Conservation (phyloP, 331 rosid genomes). For the Ulmus americana region DNA sequence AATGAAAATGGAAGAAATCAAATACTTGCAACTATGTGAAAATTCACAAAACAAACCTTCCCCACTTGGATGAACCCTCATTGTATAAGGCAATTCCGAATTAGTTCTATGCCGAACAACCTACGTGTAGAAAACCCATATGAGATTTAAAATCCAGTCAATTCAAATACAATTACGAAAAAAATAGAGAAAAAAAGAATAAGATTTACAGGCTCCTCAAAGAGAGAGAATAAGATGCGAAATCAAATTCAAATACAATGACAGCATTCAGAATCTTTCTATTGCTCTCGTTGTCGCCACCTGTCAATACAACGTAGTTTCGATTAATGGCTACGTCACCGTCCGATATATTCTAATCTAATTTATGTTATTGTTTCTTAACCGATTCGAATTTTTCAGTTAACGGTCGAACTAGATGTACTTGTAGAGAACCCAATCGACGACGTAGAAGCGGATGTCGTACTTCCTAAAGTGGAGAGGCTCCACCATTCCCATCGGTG, state of each 20-base stretch:
- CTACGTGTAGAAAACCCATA: constrained; percentile 36
- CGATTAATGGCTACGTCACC: constrained; percentile 9
- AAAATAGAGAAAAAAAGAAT: constrained; percentile 7
- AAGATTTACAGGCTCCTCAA: constrained; percentile 42
- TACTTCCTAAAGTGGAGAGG: constrained; percentile 53
- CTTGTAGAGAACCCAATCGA: constrained; percentile 49
- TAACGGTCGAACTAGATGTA: constrained; percentile 19
- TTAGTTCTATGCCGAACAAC: constrained; percentile 49
- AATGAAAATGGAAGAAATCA: not conserved
- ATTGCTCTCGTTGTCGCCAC: constrained; percentile 84
- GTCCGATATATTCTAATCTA: not conserved
- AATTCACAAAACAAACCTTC: constrained; percentile 76
- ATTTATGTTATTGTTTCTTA: not conserved
- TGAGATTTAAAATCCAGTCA: not conserved
- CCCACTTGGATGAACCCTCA: constrained; percentile 63
- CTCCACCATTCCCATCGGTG: constrained; percentile 9
- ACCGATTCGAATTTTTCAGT: not conserved
- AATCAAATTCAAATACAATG: constrained; percentile 47
- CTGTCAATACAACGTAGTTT: constrained; percentile 46
- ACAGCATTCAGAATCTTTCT: constrained; percentile 76
- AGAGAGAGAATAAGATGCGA: constrained; percentile 45
- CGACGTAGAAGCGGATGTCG: constrained; percentile 72
- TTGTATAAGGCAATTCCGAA: constrained; percentile 74
- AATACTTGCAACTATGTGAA: constrained; percentile 63
- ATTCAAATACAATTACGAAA: not conserved